Base-by-base conservation (phyloP, 192 early-diverging fungal species). In the Coemansia sp. region DNA sequence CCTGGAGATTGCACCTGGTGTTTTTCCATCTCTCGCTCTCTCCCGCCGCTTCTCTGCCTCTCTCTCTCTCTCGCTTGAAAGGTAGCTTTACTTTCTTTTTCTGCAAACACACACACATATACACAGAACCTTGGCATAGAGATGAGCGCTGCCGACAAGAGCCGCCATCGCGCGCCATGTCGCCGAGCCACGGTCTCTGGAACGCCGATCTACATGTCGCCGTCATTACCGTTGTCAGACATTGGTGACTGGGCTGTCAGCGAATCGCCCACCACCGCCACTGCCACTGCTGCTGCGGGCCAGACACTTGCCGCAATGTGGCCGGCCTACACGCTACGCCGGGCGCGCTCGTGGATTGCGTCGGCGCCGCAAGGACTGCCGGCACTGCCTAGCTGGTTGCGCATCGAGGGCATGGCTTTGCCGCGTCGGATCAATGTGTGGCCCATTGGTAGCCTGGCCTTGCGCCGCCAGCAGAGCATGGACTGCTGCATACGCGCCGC, bases 281-380 rank as follows among this genome's bases (percentile, higher is more conserved):
- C 45, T 29, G 45, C 27, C 1, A n/a, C n/a, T n/a, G n/a, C n/a
- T n/a, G n/a, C 6, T 22, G 32, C n/a, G 31, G 48, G 17, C 11
- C 22, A 50, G 15, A 34, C 17, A n/a, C 6, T 9, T 25, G 48
- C 18, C 32, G 19, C 46, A 32, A 51, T 45, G 51, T 48, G 60
- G 53, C 50, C 41, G 21, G 62, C 18, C 32, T 26, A 65, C 26
- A 59, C 63, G 21, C 33, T 63, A 18, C 58, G 62, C 9, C 63
- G 63, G 5, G 53, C 56, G 26, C 58, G 69, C 43, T 75, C 71
- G 27, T 75, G 65, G 71, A 41, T 66, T 7, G 45, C 45, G 3
- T 40, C 59, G 25, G 43, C 69, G 19, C 53, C 63, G 4, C 43
- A 59, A 19, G 42, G 38, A 15, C 47, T 75, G 10, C 34, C 55